phyloP scores from a whole-genome alignment of 176 grass and related monocot species.

The Chrysopogon serrulatus region DNA sequence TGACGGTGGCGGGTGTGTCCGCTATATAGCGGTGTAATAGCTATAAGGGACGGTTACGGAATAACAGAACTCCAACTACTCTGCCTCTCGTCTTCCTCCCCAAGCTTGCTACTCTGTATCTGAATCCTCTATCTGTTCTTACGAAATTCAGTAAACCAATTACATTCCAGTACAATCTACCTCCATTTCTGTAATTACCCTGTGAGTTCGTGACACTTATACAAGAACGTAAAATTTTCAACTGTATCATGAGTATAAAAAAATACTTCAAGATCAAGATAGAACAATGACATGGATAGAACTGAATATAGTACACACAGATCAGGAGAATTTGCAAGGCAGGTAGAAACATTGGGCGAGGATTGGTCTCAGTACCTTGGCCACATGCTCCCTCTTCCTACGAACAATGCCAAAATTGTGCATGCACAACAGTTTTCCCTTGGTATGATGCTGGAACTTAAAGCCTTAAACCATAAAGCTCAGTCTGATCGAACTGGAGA shows the following conservation, averaged over 20 bases:
- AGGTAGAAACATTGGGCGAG: neutral
- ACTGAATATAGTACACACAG: neutral
- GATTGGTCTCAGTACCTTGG: constrained; percentile 2
- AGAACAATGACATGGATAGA: neutral
- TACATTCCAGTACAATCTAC: no score
- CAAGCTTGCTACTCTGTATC: no score
- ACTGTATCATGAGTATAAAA: neutral
- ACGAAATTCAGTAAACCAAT: no score
- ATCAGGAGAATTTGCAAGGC: neutral
- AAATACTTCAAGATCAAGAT: neutral
- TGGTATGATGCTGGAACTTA: neutral
- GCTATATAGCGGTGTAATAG: no score
- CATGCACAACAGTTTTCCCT: neutral
- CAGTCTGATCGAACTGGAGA: neutral
- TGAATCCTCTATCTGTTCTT: no score
- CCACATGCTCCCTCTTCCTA: neutral
- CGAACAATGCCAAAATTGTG: neutral
- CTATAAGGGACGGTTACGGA: no score
- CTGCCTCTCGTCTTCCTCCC: no score
- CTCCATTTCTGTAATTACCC: no score
- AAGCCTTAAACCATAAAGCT: neutral
- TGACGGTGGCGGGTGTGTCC: no score
- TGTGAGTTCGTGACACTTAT: no score
- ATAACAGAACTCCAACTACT: no score
- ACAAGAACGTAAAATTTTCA: neutral